Conservation (phyloP, 176 grass and related monocot species). For the Musa beccarii region DNA sequence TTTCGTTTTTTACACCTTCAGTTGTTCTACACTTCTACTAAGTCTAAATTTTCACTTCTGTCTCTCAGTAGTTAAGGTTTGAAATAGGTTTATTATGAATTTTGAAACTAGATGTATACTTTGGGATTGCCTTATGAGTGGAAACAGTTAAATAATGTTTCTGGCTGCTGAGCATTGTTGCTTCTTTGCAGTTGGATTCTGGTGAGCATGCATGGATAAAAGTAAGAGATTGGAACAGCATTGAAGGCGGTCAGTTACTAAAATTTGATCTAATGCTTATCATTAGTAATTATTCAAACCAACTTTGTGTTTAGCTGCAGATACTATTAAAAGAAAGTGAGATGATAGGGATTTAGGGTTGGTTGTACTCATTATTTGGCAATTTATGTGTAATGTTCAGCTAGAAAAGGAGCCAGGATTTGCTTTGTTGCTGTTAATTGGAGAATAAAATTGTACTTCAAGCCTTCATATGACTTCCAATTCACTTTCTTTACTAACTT, state of each 20-base stretch:
- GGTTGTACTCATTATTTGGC: not conserved
- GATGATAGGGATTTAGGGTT: not conserved
- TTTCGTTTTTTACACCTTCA: not conserved
- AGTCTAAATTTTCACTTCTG: not conserved
- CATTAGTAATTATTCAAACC: not conserved
- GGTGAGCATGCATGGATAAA: slow-evolving; percentile 65
- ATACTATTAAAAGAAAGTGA: not conserved
- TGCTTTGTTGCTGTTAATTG: not conserved
- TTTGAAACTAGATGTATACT: too few relatives aligned
- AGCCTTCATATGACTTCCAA: not conserved
- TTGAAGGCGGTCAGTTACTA: slow-evolving; percentile 47
- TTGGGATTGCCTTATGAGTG: too few relatives aligned
- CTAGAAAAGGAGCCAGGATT: not conserved
- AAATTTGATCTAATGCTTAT: not conserved
- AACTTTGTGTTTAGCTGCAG: not conserved
- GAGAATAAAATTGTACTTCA: not conserved
- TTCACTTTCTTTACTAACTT: not conserved
- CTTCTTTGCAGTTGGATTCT: slow-evolving; percentile 57
- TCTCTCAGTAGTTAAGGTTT: not conserved
- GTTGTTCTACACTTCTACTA: not conserved
- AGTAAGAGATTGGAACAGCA: slow-evolving; percentile 61
- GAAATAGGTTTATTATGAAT: not conserved
- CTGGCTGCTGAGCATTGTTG: slow-evolving; percentile 8
- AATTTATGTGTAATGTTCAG: not conserved
- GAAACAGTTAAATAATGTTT: not conserved